Percentiles rank a stretch among this genome's conserved stretches.
Evolutionary conservation across 2,329 filamentous ascomycete genomes (phyloP).

Genomic region (Botrytis porri): DNA sequence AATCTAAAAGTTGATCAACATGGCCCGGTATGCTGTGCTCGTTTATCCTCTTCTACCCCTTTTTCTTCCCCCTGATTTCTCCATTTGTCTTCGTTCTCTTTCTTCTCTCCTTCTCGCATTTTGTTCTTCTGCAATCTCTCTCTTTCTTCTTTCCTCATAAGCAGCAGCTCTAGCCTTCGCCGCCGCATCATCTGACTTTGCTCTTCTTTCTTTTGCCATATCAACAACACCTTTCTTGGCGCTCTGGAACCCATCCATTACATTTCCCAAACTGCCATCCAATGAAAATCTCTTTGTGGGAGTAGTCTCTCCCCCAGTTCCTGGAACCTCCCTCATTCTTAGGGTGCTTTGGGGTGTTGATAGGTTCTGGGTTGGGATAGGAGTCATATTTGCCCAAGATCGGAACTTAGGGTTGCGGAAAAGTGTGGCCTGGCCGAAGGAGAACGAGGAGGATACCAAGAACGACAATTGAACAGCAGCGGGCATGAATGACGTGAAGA

Average conservation of each 20-base stretch:
- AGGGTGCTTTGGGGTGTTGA: neutral
- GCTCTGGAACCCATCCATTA: conserved; percentile 6
- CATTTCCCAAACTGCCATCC: conserved; percentile 9
- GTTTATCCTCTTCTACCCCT: neutral
- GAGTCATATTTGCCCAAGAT: conserved; percentile 40
- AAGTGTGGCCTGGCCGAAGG: conserved; percentile 45
- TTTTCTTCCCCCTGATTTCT: neutral
- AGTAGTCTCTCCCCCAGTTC: neutral
- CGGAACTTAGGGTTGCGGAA: conserved; percentile 45
- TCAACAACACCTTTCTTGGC: neutral
- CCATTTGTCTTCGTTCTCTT: conserved; percentile 4
- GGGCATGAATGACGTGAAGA: conserved; percentile 49
- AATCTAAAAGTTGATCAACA: neutral
- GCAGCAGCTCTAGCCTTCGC: neutral
- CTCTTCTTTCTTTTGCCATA: conserved; percentile 2
- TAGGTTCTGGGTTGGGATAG: conserved; percentile 22
- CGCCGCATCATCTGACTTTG: conserved; percentile 4
- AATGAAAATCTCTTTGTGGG: neutral
- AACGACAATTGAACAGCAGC: conserved; percentile 63
- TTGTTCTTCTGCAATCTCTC: conserved; percentile 5
- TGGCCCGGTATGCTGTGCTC: neutral
- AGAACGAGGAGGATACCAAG: conserved; percentile 42
- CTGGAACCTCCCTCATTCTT: neutral
- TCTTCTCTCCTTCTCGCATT: neutral
- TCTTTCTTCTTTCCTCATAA: conserved; percentile 10